Evolutionary conservation across 805 yeast species (phyloP).

Genomic region (Huiozyma sinensis): DNA sequence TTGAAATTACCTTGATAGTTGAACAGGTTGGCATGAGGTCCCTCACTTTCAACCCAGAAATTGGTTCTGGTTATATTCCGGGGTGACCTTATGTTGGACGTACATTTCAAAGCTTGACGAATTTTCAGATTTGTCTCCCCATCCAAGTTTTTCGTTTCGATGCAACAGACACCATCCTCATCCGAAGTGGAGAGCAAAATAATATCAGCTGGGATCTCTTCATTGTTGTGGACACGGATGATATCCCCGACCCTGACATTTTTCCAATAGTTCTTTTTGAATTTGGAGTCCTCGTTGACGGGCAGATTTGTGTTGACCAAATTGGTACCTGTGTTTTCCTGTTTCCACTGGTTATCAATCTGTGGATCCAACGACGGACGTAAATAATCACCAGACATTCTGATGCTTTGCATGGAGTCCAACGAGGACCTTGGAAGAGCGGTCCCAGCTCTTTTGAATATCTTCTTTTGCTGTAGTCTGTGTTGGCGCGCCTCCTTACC

Average conservation of each 20-base stretch:
- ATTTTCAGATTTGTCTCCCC: slow-evolving; percentile 75
- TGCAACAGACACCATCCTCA: slow-evolving; percentile 57
- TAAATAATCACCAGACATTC: slow-evolving; percentile 22
- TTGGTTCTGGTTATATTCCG: slow-evolving; percentile 40
- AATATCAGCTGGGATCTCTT: slow-evolving; percentile 72
- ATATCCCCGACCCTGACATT: slow-evolving; percentile 65
- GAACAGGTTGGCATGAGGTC: slow-evolving; percentile 74
- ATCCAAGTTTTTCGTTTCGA: slow-evolving; percentile 75
- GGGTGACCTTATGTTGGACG: slow-evolving; percentile 39
- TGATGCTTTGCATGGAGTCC: slow-evolving; percentile 25
- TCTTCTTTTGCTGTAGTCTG: slow-evolving; percentile 5
- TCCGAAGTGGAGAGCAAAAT: slow-evolving; percentile 57
- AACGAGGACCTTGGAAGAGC: slow-evolving; percentile 31
- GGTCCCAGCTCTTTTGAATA: slow-evolving; percentile 5
- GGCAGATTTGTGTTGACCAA: slow-evolving; percentile 48
- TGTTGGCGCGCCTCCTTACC: slow-evolving; percentile 26
- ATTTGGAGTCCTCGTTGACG: slow-evolving; percentile 27
- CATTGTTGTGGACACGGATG: slow-evolving; percentile 59
- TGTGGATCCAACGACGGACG: slow-evolving; percentile 31
- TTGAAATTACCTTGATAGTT: slow-evolving; percentile 64
- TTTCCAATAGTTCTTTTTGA: slow-evolving; percentile 44
- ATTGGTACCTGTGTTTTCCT: slow-evolving; percentile 39
- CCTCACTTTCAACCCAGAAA: slow-evolving; percentile 69
- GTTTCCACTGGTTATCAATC: slow-evolving; percentile 33
- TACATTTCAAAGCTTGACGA: slow-evolving; percentile 59